Base-by-base conservation (phyloP, 73 alveolate species). In the Effrenium voratum region DNA sequence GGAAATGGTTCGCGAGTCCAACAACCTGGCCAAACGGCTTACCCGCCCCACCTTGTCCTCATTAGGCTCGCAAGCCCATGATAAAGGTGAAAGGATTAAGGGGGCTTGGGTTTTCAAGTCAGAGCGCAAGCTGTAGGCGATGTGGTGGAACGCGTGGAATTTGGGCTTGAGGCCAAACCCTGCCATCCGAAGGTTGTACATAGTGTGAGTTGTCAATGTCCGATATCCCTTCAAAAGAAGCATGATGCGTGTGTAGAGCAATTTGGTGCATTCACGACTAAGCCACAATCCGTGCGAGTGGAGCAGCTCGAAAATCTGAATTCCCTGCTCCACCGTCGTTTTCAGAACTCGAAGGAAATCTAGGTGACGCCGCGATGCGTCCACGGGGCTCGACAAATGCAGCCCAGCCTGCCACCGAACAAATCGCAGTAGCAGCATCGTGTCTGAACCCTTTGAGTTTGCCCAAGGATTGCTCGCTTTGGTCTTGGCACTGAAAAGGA, bases 31-130 rank as follows among this genome's bases (percentile, higher is more conserved):
- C 5, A 85, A 32, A n/a, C 59, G 10, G 79, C 66, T 30, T 0
- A 52, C 0, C 30, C 41, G 55, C 10, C 93, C 93, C 46, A 85
- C 93, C 26, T 15, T 68, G 50, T 85, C 93, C 22, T 85, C 93
- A 6, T 44, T 45, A 8, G 15, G 93, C 45, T 85, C 93, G 38
- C 93, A 85, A 12, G 72, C 30, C 43, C 34, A 57, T 5, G 44
- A 36, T 2, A 45, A 34, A 2, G 93, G 93, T 59, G n/a, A 57
- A 43, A 85, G 63, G 13, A 57, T n/a, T n/a, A 22, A 10, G 1
- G 46, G 60, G 59, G 46, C 45, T 2, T 60, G 79, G 4, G 81
- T 43, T 22, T 30, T 43, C 3, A 85, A 60, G 38, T 10, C 79
- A 3, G 2, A 5, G 52, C 81, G 55, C 30, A 85, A 5, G 3